Conservation (phyloP, 345 rosid species). For the Rhodamnia argentea region DNA sequence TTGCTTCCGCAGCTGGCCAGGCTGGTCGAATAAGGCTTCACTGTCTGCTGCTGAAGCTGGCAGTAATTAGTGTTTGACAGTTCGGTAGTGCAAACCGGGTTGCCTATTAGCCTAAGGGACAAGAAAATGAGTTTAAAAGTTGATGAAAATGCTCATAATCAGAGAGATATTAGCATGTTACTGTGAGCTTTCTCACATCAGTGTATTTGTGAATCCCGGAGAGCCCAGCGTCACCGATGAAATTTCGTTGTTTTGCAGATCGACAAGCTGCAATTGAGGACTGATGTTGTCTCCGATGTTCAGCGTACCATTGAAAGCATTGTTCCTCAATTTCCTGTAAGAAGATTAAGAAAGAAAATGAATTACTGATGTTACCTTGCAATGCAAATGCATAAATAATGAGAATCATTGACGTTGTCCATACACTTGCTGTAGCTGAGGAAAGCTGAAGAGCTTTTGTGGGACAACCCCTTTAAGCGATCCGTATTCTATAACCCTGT, state of each 20-base stretch:
- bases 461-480: conserved; percentile 65
- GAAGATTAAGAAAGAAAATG: not conserved
- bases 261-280: conserved; percentile 55
- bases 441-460: conserved; percentile 49
- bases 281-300: conserved; percentile 52
- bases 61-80: conserved; percentile 75
- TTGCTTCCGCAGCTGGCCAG: conserved; percentile 66
- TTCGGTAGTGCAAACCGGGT: conserved; percentile 65
- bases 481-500: conserved; percentile 68
- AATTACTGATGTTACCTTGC: not conserved
- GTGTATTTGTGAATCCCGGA: conserved; percentile 39
- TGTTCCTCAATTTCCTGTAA: conserved; percentile 60
- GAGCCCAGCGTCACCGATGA: conserved; percentile 52
- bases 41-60: conserved; percentile 39
- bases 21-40: conserved; percentile 69
- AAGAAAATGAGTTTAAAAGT: not conserved
- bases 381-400: not conserved
- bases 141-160: not conserved
- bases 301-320: conserved; percentile 58
- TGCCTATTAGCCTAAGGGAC: conserved; percentile 55
- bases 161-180: not conserved
- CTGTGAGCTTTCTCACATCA: conserved; percentile 36
- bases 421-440: conserved; percentile 88
- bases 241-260: conserved; percentile 66
- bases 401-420: conserved; percentile 1